Evolutionary conservation across 75 land plant genomes (phyloP), one percentile per base, ranked within the genome.

Genomic region (Larix kaempferi): DNA sequence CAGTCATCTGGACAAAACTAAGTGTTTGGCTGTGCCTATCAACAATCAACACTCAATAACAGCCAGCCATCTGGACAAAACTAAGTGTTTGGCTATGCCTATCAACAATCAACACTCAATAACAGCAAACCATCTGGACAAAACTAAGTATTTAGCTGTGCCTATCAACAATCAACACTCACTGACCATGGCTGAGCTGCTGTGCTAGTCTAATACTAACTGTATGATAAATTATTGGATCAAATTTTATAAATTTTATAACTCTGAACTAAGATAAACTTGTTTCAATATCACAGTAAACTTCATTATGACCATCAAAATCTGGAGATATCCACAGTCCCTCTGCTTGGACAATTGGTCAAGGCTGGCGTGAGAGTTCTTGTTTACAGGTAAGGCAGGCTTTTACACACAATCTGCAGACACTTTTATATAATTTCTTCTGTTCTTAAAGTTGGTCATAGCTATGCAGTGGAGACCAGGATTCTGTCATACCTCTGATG

Each of bases 401-500:
- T 7, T 29, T 58, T 10, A 26, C 41, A 10, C 37, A 55, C 13
- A 57, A 75, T 57, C 8, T 2, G 0, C 23, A 16, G 1, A 5
- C 39, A 71, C 23, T 27, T 29, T 11, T 29, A 27, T 29, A 37
- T 71, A 29, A 14, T 19, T 35, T n/a, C 21, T 59, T 15, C 25
- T 62, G 59, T 8, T 5, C 16, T 17, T n/a, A 8, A 57, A 27
- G 14, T 33, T 35, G 22, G 35, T 7, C 37, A 15, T 76, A 5
- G 10, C 19, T 39, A 21, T 76, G 67, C 86, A 85, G 86, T 85
- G 87, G 87, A 35, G 87, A 86, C 56, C 74, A 75, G 37, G 87
- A 86, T 71, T 85, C 79, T 37, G 87, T 86, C 13, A 61, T 86
- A 29, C 87, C 87, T 39, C 39, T 86, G 19, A 86, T 82, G 21